These are phyloP conservation scores for Penicillium taxi DNA, from an alignment of 495 filamentous ascomycete species.

Conservation along the genomic window DNA sequence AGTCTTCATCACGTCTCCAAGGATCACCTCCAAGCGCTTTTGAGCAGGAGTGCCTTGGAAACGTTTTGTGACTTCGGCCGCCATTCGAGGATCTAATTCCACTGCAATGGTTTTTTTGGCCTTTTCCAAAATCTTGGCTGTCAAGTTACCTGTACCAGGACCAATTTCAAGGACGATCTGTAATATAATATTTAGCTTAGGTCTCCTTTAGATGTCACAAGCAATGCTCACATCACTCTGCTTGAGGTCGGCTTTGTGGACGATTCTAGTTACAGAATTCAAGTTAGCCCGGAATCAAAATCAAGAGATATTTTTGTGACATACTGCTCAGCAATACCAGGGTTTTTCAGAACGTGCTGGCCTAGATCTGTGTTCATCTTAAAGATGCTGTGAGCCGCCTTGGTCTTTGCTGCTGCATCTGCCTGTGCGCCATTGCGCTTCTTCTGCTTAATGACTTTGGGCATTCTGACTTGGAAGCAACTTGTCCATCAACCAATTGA, in stretches of 20 bases:
- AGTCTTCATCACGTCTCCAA: conserved; percentile 92
- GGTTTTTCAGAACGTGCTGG: conserved; percentile 95
- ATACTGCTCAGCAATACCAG: conserved; percentile 68
- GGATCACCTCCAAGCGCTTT: conserved; percentile 71
- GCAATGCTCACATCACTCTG: conserved; percentile 60
- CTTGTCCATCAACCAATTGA: no score
- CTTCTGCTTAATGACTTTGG: conserved; percentile 32
- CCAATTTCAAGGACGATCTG: conserved; percentile 65
- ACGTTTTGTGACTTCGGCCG: conserved; percentile 89
- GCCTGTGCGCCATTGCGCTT: conserved; percentile 51
- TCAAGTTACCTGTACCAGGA: conserved; percentile 80
- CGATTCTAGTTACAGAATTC: conserved; percentile 47
- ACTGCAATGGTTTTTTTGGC: conserved; percentile 83
- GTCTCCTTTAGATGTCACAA: neutral
- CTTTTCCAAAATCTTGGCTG: conserved; percentile 77
- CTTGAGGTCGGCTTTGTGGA: conserved; percentile 80
- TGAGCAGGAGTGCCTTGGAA: conserved; percentile 77
- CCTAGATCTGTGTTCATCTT: conserved; percentile 76
- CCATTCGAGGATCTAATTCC: conserved; percentile 94
- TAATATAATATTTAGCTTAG: conserved; percentile 4
- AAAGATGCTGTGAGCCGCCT: conserved; percentile 74
- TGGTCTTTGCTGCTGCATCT: conserved; percentile 39
- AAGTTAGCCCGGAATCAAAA: neutral
- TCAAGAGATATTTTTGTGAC: neutral
- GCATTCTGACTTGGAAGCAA: conserved; percentile 27